A percentile compares a stretch with the other conserved stretches of the same genome.
Evolutionary conservation across 1,139 yeast genomes (phyloP).

Genomic region (Saccharomyces pastorianus): DNA sequence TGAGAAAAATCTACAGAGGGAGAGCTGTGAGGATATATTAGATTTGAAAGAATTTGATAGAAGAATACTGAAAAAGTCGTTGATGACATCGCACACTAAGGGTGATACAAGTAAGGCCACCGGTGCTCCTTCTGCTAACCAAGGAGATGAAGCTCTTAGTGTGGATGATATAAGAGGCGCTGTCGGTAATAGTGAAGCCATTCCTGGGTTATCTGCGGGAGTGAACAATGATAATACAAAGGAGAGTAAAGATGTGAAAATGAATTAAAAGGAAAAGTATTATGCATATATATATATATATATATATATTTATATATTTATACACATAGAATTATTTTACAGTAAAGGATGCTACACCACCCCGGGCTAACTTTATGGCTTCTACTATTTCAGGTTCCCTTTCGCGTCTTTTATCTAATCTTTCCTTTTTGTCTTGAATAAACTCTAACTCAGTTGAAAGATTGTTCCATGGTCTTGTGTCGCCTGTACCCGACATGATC

Average conservation of each 20-base stretch:
- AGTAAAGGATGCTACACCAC: slow-evolving; percentile 40
- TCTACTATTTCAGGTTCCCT: slow-evolving; percentile 40
- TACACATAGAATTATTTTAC: slow-evolving; percentile 7
- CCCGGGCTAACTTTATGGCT: slow-evolving; percentile 44
- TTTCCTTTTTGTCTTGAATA: slow-evolving; percentile 27
- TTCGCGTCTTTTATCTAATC: slow-evolving; percentile 37
- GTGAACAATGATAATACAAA: slow-evolving; percentile 22
- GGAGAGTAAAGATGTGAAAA: slow-evolving; percentile 9
- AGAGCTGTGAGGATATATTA: slow-evolving; percentile 1
- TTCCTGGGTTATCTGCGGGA: slow-evolving; percentile 38
- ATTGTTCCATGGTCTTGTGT: slow-evolving; percentile 38
- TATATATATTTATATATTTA: background rate
- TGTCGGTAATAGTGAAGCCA: slow-evolving; percentile 46
- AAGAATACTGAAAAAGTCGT: slow-evolving; percentile 6
- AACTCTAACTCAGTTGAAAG: slow-evolving; percentile 42
- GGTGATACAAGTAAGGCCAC: background rate
- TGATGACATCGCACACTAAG: slow-evolving; percentile 2
- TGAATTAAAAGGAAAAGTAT: slow-evolving; percentile 1
- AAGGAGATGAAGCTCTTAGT: slow-evolving; percentile 34
- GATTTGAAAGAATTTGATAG: slow-evolving; percentile 16
- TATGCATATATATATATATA: slow-evolving; percentile 1
- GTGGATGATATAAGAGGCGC: slow-evolving; percentile 60
- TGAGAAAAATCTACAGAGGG: background rate
- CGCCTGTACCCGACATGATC: slow-evolving; percentile 57
- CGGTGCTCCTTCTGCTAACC: background rate